These are phyloP conservation scores for Hemisphaericaspora xylanilytica DNA, from an alignment of 1,139 yeast genomes.

Conservation along the genomic window DNA sequence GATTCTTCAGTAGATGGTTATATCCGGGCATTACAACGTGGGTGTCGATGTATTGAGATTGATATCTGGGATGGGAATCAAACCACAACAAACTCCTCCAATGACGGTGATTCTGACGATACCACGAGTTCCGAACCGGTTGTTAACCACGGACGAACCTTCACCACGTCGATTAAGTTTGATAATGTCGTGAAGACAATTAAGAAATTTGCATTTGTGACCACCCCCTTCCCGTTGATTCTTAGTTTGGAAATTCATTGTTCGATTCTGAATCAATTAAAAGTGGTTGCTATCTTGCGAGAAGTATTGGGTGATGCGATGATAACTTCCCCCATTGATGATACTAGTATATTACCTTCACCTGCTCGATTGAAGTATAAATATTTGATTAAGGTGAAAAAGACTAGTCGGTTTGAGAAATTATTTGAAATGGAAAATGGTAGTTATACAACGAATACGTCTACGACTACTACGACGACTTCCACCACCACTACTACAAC, in stretches of 20 bases:
- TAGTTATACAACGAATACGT: constrained; percentile 22
- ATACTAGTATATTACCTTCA: constrained; percentile 51
- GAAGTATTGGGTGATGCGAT: constrained; percentile 61
- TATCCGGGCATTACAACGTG: constrained; percentile 82
- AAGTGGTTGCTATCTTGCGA: constrained; percentile 51
- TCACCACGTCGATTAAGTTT: constrained; percentile 72
- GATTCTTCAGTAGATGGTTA: constrained; percentile 89
- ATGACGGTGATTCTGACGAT: constrained; percentile 7
- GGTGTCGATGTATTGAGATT: constrained; percentile 89
- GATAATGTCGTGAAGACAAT: constrained; percentile 69
- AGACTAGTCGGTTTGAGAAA: constrained; percentile 33
- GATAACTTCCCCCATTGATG: constrained; percentile 41
- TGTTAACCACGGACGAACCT: constrained; percentile 85
- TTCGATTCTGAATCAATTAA: constrained; percentile 58
- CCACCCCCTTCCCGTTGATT: constrained; percentile 81
- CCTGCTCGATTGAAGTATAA: constrained; percentile 69
- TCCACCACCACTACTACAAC: constrained; percentile 33
- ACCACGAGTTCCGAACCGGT: constrained; percentile 56
- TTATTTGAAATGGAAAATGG: constrained; percentile 24
- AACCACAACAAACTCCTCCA: constrained; percentile 13
- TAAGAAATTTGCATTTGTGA: constrained; percentile 78
- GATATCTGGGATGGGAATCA: constrained; percentile 87
- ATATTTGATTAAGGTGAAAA: constrained; percentile 75
- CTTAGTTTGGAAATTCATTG: constrained; percentile 89
- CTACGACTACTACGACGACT: constrained; percentile 30